Base-by-base conservation (phyloP, 139 green algal genomes). In the Micractinium sp. region DNA sequence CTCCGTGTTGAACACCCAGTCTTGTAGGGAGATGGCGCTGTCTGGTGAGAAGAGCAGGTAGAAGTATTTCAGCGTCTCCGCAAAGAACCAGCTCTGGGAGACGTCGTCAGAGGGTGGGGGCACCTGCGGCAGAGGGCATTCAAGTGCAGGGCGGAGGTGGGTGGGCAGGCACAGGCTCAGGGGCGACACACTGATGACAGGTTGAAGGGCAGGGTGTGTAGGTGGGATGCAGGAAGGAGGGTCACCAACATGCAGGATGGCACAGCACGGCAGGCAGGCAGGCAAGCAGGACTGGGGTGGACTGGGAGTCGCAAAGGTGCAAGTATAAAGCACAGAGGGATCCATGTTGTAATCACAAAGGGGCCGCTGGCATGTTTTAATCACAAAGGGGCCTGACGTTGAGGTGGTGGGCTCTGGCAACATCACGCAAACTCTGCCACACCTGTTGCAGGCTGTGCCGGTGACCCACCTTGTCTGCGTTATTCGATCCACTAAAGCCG, bases 1-100 rank as follows among this genome's bases (percentile, higher is more conserved):
- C 76, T 98, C 95, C 0, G 95, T 98, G 89, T 97, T 98, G 66
- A 98, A 93, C 36, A 98, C 95, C 93, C 93, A 98, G 60, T 96
- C 79, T 81, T 94, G 85, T 20, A 97, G 90, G 27, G 83, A 36
- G 7, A 98, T 78, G 7, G 92, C 61, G 56, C 91, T 81, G 31
- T 91, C 90, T 19, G 87, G 67, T 4, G 85, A 88, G 66, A 97
- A 98, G 9, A 97, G 92, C 22, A 98, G 91, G 76, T 95, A 98
- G 25, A 97, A 86, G 87, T 98, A 56, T 56, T 56, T 98, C 36
- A 98, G 91, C 7, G 95, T 96, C 87, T 98, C 95, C 2, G 95
- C 95, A 14, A 97, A 60, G 63, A 95, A 98, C 92, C 95, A 97
- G 82, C 83, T 93, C 85, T 95, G 93, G 92, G 94, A 93, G 31